Percentiles rank a stretch among this genome's conserved stretches.
Evolutionary conservation across 2,329 filamentous ascomycete genomes (phyloP).

Genomic region (Penicillium crustosum): DNA sequence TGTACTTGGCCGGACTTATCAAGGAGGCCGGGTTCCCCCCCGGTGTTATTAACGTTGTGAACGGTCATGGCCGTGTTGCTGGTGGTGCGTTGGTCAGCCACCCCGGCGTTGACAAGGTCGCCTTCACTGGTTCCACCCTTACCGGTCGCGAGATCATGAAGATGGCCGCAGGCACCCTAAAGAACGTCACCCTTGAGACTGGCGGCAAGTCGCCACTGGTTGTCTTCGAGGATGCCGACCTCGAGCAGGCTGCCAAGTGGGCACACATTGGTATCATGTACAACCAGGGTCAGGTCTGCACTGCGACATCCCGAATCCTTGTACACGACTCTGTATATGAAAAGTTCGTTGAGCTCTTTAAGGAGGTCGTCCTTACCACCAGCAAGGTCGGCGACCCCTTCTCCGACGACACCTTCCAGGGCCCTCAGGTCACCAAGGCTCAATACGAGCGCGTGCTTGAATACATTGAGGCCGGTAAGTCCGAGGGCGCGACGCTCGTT

Average conservation of each 20-base stretch:
- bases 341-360: slow-evolving; percentile 35
- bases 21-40: slow-evolving; percentile 29
- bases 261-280: slow-evolving; percentile 54
- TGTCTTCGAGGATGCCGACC: slow-evolving; percentile 48
- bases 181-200: slow-evolving; percentile 50
- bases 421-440: slow-evolving; percentile 38
- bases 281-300: slow-evolving; percentile 66
- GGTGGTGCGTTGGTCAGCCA: slow-evolving; percentile 25
- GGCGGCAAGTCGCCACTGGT: slow-evolving; percentile 50
- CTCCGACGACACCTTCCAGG: slow-evolving; percentile 39
- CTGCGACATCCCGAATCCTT: slow-evolving; percentile 63
- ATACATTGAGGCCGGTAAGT: slow-evolving; percentile 69
- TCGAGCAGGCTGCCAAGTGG: slow-evolving; percentile 45
- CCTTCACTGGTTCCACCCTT: slow-evolving; percentile 26
- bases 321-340: slow-evolving; percentile 54
- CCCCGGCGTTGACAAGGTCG: slow-evolving; percentile 23
- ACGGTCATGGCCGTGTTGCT: slow-evolving; percentile 27
- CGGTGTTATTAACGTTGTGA: slow-evolving; percentile 27
- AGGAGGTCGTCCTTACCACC: slow-evolving; percentile 31
- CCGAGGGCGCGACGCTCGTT: slow-evolving; percentile 67
- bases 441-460: slow-evolving; percentile 56
- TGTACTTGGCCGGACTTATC: slow-evolving; percentile 24
- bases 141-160: slow-evolving; percentile 30
- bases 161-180: slow-evolving; percentile 37
- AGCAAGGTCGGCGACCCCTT: slow-evolving; percentile 41